These are phyloP conservation scores for Exophiala xenobiotica DNA, from an alignment of 2,329 filamentous ascomycete genomes.

Conservation along the genomic window DNA sequence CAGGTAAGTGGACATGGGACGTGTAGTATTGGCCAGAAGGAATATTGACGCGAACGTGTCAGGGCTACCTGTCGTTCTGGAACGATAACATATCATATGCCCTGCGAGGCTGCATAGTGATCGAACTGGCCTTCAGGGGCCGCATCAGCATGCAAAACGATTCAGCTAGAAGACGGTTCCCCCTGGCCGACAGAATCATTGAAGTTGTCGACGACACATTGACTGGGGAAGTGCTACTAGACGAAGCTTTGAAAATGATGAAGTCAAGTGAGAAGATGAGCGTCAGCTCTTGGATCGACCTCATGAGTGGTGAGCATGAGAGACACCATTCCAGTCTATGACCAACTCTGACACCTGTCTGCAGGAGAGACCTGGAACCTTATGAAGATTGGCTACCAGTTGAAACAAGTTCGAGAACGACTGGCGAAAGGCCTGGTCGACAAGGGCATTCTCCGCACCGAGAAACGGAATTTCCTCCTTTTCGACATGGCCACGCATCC, in stretches of 20 bases:
- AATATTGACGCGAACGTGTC: conserved; percentile 16
- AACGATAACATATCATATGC: conserved; percentile 99
- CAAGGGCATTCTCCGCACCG: conserved; percentile 96
- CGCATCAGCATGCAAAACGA: conserved; percentile 99
- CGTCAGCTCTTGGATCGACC: conserved; percentile 96
- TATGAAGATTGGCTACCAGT: conserved; percentile 99
- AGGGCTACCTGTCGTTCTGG: conserved; percentile 99
- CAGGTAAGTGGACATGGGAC: conserved; percentile 62
- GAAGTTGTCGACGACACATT: conserved; percentile 96
- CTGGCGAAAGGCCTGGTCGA: conserved; percentile 96
- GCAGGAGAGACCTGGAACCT: conserved; percentile 98
- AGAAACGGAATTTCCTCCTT: conserved; percentile 98
- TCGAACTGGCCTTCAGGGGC: conserved; percentile 93
- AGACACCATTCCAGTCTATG: conserved; percentile 3
- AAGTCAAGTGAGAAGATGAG: conserved; percentile 99
- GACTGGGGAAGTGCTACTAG: conserved; percentile 93
- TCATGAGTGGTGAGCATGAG: conserved; percentile 83
- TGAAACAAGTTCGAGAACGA: conserved; percentile 97
- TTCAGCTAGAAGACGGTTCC: conserved; percentile 84
- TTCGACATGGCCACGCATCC: conserved; percentile 99
- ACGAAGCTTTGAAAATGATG: conserved; percentile 99
- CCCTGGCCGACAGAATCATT: conserved; percentile 87
- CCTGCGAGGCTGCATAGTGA: conserved; percentile 93
- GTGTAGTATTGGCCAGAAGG: neutral
- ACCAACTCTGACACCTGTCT: neutral